Base-by-base conservation (phyloP, 2,329 filamentous ascomycete species). In the Eutypella sp. region DNA sequence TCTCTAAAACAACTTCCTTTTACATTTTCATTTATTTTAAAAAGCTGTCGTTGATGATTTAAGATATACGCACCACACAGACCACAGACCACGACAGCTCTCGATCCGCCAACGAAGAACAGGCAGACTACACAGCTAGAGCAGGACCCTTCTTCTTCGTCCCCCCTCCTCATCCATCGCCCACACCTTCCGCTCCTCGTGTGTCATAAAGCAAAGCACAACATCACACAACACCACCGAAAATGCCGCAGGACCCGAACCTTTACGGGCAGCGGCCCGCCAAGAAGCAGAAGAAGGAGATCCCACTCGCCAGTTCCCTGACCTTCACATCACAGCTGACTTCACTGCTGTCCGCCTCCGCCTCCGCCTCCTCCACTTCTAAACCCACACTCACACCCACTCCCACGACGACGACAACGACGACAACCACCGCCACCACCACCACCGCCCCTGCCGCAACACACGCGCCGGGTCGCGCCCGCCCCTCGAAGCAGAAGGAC, bases 291-390 rank as follows among this genome's bases (percentile, higher is more conserved):
- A 78, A 78, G 60, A 84, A 82, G 60, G 82, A 86, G 58, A 79
- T 88, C 47, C 81, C 82, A 16, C 80, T 90, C 16, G 85, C 82
- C 16, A 82, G 81, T 42, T 85, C 82, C 38, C 80, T 96, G 45
- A 83, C 89, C 62, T 97, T 99, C 71, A 83, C 87, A n/a, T 88
- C 89, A 10, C 87, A 93, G 54, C 81, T 97, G 51, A 85, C 87
- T 56, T 87, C 84, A 39, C 81, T 96, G 45, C 89, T 96, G 68
- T 74, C 84, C 44, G 73, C 67, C 10, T 55, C 66, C 5, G 70
- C 75, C 27, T 65, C 75, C 20, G 53, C 69, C 19, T 58, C 71
- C 47, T 48, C 66, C 47, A 64, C 71, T 48, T 55, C 66, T n/a
- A 68, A 7, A 29, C 13, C 69, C 22, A 48, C 66, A 39, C 41